phyloP scores from a whole-genome alignment of 1,284 basidiomycete species.

The Pterula multifida region DNA sequence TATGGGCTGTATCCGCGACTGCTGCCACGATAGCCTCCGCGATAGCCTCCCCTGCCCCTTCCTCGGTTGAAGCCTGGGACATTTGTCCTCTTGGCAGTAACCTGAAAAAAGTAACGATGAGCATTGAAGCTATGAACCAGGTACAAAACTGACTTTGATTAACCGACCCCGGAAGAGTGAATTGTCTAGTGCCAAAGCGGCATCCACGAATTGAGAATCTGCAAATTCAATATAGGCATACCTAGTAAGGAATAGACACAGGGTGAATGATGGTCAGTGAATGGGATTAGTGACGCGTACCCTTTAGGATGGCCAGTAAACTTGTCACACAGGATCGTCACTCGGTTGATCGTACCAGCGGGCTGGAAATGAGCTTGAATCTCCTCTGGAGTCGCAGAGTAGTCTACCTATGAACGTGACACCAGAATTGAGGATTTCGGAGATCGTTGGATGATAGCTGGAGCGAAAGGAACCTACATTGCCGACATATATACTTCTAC shows the following conservation, averaged over 20 bases:
- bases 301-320: conserved; percentile 99
- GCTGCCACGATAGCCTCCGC: conserved; percentile 57
- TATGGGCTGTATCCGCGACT: conserved; percentile 74
- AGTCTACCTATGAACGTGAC: conserved; percentile 71
- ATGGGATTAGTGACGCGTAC: conserved; percentile 33
- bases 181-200: conserved; percentile 92
- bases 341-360: conserved; percentile 96
- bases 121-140: conserved; percentile 2
- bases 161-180: conserved; percentile 88
- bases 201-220: conserved; percentile 86
- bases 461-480: conserved; percentile 57
- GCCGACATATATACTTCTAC: conserved; percentile 89
- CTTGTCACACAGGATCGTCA: conserved; percentile 99
- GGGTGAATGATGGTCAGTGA: conserved; percentile 5
- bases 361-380: conserved; percentile 97
- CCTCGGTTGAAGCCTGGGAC: conserved; percentile 83
- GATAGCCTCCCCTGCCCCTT: conserved; percentile 55
- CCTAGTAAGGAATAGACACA: conserved; percentile 26
- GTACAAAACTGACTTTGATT: conserved; percentile 59
- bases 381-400: conserved; percentile 94
- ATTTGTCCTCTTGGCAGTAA: conserved; percentile 88
- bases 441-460: conserved; percentile 5
- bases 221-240: conserved; percentile 99
- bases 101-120: conserved; percentile 31
- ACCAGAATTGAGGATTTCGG: conserved; percentile 5